These are phyloP conservation scores for Monosporascus cannonballus DNA, from an alignment of 2,329 filamentous ascomycete genomes.

Conservation along the genomic window DNA sequence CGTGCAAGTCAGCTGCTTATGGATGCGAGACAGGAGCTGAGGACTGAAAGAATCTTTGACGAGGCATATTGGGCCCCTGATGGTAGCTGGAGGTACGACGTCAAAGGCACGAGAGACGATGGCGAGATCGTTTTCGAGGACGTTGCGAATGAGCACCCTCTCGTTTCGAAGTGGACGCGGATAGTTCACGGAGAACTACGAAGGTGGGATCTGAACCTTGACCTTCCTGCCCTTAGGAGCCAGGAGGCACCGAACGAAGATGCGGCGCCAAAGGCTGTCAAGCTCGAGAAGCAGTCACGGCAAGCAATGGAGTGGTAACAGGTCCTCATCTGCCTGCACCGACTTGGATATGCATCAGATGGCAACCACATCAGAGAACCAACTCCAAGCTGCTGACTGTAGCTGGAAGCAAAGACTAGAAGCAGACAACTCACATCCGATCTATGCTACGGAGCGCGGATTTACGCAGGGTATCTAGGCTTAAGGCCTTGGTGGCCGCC, in stretches of 20 bases:
- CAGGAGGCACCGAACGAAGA: background rate
- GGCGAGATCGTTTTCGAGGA: constrained; percentile 42
- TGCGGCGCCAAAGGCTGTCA: background rate
- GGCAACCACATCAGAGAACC: too few species aligned
- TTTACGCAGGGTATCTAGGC: too few species aligned
- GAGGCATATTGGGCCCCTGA: constrained; percentile 61
- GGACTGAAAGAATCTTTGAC: constrained; percentile 57
- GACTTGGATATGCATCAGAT: background rate
- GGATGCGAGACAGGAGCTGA: constrained; percentile 53
- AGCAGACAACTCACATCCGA: too few species aligned
- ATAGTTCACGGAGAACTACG: constrained; percentile 35
- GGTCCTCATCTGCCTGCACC: background rate
- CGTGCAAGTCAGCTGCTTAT: constrained; percentile 30
- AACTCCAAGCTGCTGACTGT: too few species aligned
- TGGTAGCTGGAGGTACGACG: constrained; percentile 64
- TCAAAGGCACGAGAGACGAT: constrained; percentile 27
- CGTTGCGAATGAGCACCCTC: constrained; percentile 62
- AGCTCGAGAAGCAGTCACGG: background rate
- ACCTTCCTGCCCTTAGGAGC: background rate
- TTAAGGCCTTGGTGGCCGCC: too few species aligned
- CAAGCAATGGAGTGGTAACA: background rate
- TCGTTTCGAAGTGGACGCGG: constrained; percentile 56
- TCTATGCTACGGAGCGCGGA: too few species aligned
- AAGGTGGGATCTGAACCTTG: constrained; percentile 25
- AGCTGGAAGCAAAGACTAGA: too few species aligned